phyloP scores from a whole-genome alignment of 306 rosid genomes.

The Glycine tomentella region DNA sequence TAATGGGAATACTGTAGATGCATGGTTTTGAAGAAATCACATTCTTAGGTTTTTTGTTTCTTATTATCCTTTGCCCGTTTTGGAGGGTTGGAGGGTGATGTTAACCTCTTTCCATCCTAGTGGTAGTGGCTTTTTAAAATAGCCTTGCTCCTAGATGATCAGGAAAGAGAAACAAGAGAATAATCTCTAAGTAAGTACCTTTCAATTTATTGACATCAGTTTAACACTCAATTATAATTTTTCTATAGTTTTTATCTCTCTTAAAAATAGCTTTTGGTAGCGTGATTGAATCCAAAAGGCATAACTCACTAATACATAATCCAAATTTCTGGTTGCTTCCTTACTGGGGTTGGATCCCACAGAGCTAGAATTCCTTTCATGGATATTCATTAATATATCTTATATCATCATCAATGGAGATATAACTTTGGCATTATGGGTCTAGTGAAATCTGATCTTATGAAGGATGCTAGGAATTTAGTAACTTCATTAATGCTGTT shows the following conservation, averaged over 20 bases:
- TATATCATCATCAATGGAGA: too few relatives aligned
- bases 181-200: neutral
- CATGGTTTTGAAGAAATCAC: slow-evolving; percentile 13
- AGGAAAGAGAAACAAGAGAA: neutral
- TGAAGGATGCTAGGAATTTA: slow-evolving; percentile 28
- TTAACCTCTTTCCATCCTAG: slow-evolving; percentile 28
- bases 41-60: neutral
- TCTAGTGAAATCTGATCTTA: slow-evolving; percentile 37
- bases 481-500: slow-evolving; percentile 38
- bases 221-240: neutral
- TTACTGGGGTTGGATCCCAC: slow-evolving; percentile 26
- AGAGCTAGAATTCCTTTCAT: too few relatives aligned
- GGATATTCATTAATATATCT: too few relatives aligned
- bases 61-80: slow-evolving; percentile 5
- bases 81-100: slow-evolving; percentile 14
- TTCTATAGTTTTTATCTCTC: slow-evolving; percentile 19
- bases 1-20: slow-evolving; percentile 2
- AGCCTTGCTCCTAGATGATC: slow-evolving; percentile 1
- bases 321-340: slow-evolving; percentile 16
- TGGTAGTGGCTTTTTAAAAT: slow-evolving; percentile 31
- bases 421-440: neutral
- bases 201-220: slow-evolving; percentile 11
- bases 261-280: slow-evolving; percentile 1
- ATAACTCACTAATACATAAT: slow-evolving; percentile 9
- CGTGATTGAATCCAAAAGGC: slow-evolving; percentile 10